Evolutionary conservation across 2,329 filamentous ascomycete species (phyloP).

Genomic region (Alternaria tenuissima): DNA sequence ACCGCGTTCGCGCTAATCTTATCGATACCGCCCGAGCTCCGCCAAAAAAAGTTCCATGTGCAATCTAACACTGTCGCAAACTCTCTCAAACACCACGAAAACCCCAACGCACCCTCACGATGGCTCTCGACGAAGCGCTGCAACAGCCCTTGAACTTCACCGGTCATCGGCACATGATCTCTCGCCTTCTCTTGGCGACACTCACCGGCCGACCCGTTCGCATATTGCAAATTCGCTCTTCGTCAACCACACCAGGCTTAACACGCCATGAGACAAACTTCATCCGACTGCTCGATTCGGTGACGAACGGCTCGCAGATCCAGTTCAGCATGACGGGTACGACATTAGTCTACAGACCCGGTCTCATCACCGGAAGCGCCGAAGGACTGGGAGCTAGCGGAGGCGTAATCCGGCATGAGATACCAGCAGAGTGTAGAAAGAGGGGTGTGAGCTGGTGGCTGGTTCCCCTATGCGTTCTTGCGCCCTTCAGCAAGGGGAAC

Average conservation of each 20-base stretch:
- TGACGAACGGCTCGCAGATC: slow-evolving; percentile 94
- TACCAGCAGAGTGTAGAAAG: slow-evolving; percentile 78
- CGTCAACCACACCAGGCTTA: slow-evolving; percentile 87
- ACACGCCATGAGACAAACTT: slow-evolving; percentile 94
- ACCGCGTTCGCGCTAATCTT: slow-evolving; percentile 20
- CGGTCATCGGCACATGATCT: slow-evolving; percentile 80
- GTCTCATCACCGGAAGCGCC: slow-evolving; percentile 86
- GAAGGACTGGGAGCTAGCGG: slow-evolving; percentile 75
- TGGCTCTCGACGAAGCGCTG: slow-evolving; percentile 47
- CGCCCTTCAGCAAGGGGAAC: slow-evolving; percentile 90
- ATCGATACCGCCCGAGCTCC: slow-evolving; percentile 19
- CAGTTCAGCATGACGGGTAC: slow-evolving; percentile 98
- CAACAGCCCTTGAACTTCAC: slow-evolving; percentile 75
- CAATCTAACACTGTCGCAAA: slow-evolving; percentile 4
- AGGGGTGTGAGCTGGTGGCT: slow-evolving; percentile 92
- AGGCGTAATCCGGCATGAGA: slow-evolving; percentile 80
- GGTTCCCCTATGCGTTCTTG: slow-evolving; percentile 85
- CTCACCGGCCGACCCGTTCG: slow-evolving; percentile 88
- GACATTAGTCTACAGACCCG: slow-evolving; percentile 88
- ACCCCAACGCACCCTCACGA: slow-evolving; percentile 18
- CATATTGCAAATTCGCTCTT: slow-evolving; percentile 91
- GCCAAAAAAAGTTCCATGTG: slow-evolving; percentile 32
- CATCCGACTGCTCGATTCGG: slow-evolving; percentile 87
- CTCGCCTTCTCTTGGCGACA: slow-evolving; percentile 87
- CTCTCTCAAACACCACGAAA: background rate